Evolutionary conservation across 179 eudicot genomes (phyloP).

Genomic region (Silene coronaria): DNA sequence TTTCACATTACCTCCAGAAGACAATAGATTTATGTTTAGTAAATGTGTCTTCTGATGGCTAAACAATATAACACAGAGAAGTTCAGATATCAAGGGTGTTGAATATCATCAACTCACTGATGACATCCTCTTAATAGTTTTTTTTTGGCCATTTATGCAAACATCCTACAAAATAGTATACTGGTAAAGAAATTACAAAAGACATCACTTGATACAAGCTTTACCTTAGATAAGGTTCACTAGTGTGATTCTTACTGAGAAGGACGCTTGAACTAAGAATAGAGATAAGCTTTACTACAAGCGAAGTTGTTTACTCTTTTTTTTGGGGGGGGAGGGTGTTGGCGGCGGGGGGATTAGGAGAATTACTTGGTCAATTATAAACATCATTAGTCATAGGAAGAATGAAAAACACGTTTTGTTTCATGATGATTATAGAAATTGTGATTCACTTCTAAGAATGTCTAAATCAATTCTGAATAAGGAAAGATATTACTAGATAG

Average conservation of each 20-base stretch:
- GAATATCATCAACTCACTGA: background rate
- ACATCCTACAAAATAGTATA: background rate
- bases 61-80: background rate
- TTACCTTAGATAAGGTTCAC: constrained; percentile 6
- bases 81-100: background rate
- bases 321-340: background rate
- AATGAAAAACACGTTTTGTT: background rate
- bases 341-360: background rate
- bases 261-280: background rate
- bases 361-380: background rate
- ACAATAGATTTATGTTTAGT: background rate
- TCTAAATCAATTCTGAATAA: background rate
- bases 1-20: background rate
- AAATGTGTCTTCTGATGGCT: background rate
- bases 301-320: background rate
- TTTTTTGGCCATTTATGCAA: background rate
- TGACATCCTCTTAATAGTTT: background rate
- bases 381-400: background rate
- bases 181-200: background rate
- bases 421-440: background rate
- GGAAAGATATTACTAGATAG: too few species aligned
- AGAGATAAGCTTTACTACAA: background rate
- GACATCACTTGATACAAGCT: background rate
- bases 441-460: constrained; percentile 10
- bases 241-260: background rate